These are phyloP conservation scores for Thuja plicata DNA, from an alignment of 83 land plant species.

Conservation along the genomic window DNA sequence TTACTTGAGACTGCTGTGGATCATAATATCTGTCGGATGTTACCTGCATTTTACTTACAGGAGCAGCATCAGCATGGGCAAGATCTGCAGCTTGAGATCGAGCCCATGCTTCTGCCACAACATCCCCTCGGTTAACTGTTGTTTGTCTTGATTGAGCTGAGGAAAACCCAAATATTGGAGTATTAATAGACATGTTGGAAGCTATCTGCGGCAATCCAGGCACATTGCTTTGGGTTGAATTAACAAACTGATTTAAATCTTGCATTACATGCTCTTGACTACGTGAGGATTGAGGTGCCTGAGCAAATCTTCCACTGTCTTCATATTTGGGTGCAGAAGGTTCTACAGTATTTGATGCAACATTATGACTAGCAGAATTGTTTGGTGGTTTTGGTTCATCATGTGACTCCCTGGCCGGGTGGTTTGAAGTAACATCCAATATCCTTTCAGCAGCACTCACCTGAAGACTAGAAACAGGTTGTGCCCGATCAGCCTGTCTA, in stretches of 20 bases:
- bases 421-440: background rate
- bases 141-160: slow-evolving; percentile 10
- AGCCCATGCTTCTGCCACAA: slow-evolving; percentile 6
- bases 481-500: slow-evolving; percentile 10
- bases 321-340: background rate
- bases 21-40: background rate
- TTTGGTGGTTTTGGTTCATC: background rate
- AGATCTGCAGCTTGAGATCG: slow-evolving; percentile 7
- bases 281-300: slow-evolving; percentile 1
- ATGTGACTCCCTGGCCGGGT: background rate
- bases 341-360: slow-evolving; percentile 8
- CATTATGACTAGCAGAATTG: background rate
- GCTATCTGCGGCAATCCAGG: slow-evolving; percentile 6
- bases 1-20: background rate
- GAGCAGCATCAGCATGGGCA: background rate
- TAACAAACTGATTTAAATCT: slow-evolving; percentile 8
- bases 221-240: slow-evolving; percentile 12
- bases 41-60: background rate
- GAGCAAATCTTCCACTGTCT: background rate
- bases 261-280: slow-evolving; percentile 3
- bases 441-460: slow-evolving; percentile 1
- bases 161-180: slow-evolving; percentile 11
- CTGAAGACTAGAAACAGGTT: slow-evolving; percentile 3
- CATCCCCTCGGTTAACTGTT: slow-evolving; percentile 11
- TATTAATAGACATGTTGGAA: slow-evolving; percentile 11